A percentile compares a stretch with the other conserved stretches of the same genome.
phyloP scores from a whole-genome alignment of 306 rosid genomes.

The Phaseolus lunatus region DNA sequence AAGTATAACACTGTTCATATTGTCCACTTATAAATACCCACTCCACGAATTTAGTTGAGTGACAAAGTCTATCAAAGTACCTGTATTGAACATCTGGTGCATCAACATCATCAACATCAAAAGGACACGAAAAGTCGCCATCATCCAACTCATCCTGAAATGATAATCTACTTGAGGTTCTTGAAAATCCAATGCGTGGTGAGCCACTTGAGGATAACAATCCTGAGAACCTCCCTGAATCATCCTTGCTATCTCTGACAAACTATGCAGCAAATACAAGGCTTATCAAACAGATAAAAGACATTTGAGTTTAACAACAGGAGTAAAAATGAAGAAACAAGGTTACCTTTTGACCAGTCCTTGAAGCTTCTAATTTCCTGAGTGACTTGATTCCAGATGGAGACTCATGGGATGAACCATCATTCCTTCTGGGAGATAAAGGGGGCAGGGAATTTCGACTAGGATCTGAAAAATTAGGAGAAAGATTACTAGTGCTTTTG shows the following conservation, averaged over 20 bases:
- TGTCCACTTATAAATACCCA: conserved; percentile 22
- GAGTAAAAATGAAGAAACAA: conserved; percentile 39
- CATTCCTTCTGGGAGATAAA: conserved; percentile 76
- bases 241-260: conserved; percentile 77
- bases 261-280: conserved; percentile 53
- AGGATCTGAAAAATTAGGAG: conserved; percentile 83
- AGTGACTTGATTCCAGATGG: conserved; percentile 76
- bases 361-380: conserved; percentile 68
- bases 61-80: conserved; percentile 49
- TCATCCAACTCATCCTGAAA: conserved; percentile 87
- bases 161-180: conserved; percentile 85
- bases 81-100: conserved; percentile 64
- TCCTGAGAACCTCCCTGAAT: conserved; percentile 86
- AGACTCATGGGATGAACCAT: conserved; percentile 79
- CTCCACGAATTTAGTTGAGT: conserved; percentile 28
- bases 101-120: conserved; percentile 86
- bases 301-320: conserved; percentile 39
- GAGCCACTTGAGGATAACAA: conserved; percentile 88
- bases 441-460: conserved; percentile 79
- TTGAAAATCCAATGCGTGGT: conserved; percentile 80
- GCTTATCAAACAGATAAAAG: conserved; percentile 44
- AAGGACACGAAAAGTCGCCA: conserved; percentile 77
- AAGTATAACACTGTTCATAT: background rate
- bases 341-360: conserved; percentile 73
- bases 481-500: conserved; percentile 64